These are phyloP conservation scores for Dipteronia dyeriana DNA, from an alignment of 345 rosid species.

Conservation along the genomic window DNA sequence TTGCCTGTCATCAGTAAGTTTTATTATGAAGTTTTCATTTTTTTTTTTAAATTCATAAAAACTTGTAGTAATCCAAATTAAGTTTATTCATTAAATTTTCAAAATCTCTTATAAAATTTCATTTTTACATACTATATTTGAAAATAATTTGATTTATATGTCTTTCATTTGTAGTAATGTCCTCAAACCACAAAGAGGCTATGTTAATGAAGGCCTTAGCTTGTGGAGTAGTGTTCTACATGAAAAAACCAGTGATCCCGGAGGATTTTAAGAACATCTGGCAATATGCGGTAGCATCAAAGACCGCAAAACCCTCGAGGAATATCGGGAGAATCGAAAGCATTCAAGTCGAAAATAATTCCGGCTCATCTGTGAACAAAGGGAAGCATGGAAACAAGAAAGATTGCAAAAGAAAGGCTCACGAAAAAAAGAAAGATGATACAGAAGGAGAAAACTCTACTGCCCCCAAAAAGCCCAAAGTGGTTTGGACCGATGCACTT, in stretches of 20 bases:
- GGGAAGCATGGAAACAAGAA: background rate
- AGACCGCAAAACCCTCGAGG: constrained; percentile 34
- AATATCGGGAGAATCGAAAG: constrained; percentile 19
- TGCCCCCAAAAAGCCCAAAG: constrained; percentile 51
- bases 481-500: constrained; percentile 62
- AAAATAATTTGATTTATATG: background rate
- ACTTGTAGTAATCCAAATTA: background rate
- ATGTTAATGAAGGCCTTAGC: constrained; percentile 42
- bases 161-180: constrained; percentile 54
- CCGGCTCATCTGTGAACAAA: constrained; percentile 23
- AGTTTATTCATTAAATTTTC: too few relatives aligned
- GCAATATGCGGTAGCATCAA: constrained; percentile 46
- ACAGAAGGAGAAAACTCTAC: constrained; percentile 13
- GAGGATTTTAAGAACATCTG: constrained; percentile 54
- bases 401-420: constrained; percentile 15
- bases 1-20: constrained; percentile 2
- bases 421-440: constrained; percentile 14
- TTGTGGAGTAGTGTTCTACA: constrained; percentile 57
- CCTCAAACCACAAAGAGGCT: constrained; percentile 52
- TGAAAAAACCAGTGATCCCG: constrained; percentile 59
- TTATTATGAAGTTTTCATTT: background rate
- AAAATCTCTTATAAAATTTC: too few relatives aligned
- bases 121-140: too few relatives aligned
- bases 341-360: background rate
- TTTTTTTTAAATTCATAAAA: background rate